Conservation (phyloP, 495 filamentous ascomycete species). For the Xylaria sp. region DNA sequence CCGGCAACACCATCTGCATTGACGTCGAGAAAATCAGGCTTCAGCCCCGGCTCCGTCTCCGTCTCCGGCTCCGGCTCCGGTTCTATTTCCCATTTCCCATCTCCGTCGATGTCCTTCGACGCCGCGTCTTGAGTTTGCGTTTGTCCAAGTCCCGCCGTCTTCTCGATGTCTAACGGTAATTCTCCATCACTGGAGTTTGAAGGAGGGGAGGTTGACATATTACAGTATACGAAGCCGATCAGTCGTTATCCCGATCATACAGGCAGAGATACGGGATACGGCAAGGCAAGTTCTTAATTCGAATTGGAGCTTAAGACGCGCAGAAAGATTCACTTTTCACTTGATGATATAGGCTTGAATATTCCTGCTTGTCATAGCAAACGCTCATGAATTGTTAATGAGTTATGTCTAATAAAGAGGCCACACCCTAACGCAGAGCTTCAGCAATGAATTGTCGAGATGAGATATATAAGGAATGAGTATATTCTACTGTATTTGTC, state of each 20-base stretch:
- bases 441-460: background rate
- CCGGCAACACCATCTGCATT: conserved; percentile 40
- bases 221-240: background rate
- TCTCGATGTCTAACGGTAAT: conserved; percentile 36
- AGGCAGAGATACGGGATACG: too few relatives aligned
- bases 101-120: conserved; percentile 11
- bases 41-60: conserved; percentile 33
- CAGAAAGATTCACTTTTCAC: background rate
- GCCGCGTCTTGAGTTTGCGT: conserved; percentile 21
- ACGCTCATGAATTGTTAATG: conserved; percentile 14
- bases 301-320: background rate
- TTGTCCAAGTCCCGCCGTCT: conserved; percentile 14
- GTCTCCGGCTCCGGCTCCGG: conserved; percentile 37
- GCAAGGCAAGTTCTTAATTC: background rate
- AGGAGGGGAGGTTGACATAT: conserved; percentile 31
- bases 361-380: background rate
- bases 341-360: background rate
- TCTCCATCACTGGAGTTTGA: conserved; percentile 36
- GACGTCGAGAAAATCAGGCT: conserved; percentile 36
- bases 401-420: conserved; percentile 2
- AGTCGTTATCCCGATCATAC: background rate
- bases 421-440: background rate
- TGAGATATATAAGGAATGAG: conserved; percentile 5
- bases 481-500: background rate
- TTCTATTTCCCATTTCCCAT: conserved; percentile 32